A percentile compares a stretch with the other conserved stretches of the same genome.
Evolutionary conservation across 2,329 filamentous ascomycete genomes (phyloP).

Genomic region (Fusarium cyanostomum): DNA sequence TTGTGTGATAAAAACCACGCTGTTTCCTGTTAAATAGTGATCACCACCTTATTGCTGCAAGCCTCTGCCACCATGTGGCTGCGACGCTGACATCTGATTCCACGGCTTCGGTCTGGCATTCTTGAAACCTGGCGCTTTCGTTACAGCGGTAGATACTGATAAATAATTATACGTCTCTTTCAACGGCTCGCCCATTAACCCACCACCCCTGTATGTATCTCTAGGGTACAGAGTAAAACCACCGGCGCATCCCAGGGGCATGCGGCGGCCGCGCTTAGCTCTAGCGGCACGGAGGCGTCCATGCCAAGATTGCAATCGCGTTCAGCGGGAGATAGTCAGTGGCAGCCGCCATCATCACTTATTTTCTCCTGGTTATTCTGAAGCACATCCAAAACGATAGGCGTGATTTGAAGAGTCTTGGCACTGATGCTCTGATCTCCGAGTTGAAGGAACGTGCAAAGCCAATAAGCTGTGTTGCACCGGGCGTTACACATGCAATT

Average conservation of each 20-base stretch:
- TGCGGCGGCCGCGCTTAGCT: neutral
- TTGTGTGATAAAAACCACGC: neutral
- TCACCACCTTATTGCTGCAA: neutral
- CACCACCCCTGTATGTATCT: constrained; percentile 16
- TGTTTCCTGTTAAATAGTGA: neutral
- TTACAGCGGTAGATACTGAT: too few species aligned
- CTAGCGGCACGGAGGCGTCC: neutral
- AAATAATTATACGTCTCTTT: too few species aligned
- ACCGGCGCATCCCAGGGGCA: neutral
- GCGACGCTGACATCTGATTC: neutral
- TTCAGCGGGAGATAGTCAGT: constrained; percentile 12
- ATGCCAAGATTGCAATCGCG: constrained; percentile 1
- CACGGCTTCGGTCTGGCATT: too few species aligned
- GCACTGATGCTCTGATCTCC: neutral
- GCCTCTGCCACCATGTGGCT: constrained; percentile 9
- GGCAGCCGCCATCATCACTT: constrained; percentile 28
- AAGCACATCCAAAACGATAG: neutral
- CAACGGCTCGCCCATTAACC: too few species aligned
- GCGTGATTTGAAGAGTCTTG: constrained; percentile 23
- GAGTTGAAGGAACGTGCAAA: too few species aligned
- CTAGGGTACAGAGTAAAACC: neutral
- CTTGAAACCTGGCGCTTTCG: neutral
- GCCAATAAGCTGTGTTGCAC: too few species aligned
- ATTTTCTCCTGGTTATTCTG: neutral
- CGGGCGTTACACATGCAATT: too few species aligned